A percentile compares a stretch with the other conserved stretches of the same genome.
These are phyloP conservation scores for Aquilaria malaccensis DNA, from an alignment of 345 rosid genomes.

Conservation along the genomic window DNA sequence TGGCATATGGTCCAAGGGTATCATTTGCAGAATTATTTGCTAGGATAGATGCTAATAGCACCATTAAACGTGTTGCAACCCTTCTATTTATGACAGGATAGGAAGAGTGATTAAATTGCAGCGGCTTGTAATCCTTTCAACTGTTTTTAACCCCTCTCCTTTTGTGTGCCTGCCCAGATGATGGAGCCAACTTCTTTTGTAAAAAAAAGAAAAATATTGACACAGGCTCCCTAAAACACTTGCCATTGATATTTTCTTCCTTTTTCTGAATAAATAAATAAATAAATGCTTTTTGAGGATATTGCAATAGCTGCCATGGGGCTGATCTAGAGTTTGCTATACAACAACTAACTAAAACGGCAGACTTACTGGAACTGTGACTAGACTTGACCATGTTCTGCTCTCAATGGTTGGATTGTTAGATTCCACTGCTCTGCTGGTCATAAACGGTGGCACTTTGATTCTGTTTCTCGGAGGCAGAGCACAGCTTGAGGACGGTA, in stretches of 20 bases:
- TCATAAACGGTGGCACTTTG: constrained; percentile 14
- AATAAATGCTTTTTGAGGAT: constrained; percentile 42
- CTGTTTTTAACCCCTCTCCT: not conserved
- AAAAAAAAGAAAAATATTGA: not conserved
- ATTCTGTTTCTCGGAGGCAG: constrained; percentile 12
- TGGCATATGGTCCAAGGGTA: constrained; percentile 92
- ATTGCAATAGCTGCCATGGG: constrained; percentile 94
- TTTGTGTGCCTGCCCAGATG: not conserved
- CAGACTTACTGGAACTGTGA: constrained; percentile 95
- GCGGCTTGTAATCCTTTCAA: too few relatives aligned
- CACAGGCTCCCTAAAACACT: not conserved
- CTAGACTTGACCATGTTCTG: constrained; percentile 21
- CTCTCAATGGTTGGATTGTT: constrained; percentile 3
- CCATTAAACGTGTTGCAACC: constrained; percentile 83
- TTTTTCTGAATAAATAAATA: too few relatives aligned
- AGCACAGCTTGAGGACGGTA: constrained; percentile 3
- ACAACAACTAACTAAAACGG: constrained; percentile 98
- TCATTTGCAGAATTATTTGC: constrained; percentile 85
- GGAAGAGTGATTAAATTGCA: not conserved
- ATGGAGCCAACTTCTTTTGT: not conserved
- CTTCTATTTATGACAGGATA: constrained; percentile 84
- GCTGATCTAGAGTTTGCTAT: constrained; percentile 85
- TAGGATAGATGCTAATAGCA: constrained; percentile 89
- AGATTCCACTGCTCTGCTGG: not conserved
- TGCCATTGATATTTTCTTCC: too few relatives aligned